These are phyloP conservation scores for Solanum chiquidenum DNA, from an alignment of 257 asterid species.

Conservation along the genomic window DNA sequence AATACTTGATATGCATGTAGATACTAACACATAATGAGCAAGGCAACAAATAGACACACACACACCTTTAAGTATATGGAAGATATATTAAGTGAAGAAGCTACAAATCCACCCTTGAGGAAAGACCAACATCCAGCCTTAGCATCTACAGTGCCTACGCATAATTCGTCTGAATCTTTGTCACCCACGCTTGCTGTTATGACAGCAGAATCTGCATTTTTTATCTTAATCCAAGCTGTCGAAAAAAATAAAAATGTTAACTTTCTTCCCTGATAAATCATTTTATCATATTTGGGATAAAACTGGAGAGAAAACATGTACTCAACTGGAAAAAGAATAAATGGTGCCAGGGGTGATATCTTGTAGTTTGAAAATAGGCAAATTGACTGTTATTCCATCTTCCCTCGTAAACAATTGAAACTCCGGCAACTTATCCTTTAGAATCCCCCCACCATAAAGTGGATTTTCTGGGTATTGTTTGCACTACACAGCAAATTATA, in stretches of 20 bases:
- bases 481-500: slow-evolving; percentile 25
- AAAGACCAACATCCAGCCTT: slow-evolving; percentile 62
- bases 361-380: slow-evolving; percentile 21
- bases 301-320: not conserved
- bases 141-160: slow-evolving; percentile 62
- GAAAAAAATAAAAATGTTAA: not conserved
- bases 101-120: slow-evolving; percentile 67
- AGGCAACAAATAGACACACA: not conserved
- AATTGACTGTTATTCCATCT: slow-evolving; percentile 5
- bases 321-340: slow-evolving; percentile 64
- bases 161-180: slow-evolving; percentile 16
- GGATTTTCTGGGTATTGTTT: slow-evolving; percentile 45
- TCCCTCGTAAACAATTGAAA: not conserved
- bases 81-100: slow-evolving; percentile 31
- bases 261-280: not conserved
- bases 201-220: slow-evolving; percentile 20
- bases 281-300: not conserved
- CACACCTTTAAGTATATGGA: slow-evolving; percentile 22
- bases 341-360: slow-evolving; percentile 27
- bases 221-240: slow-evolving; percentile 59
- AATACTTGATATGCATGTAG: not conserved
- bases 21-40: not conserved
- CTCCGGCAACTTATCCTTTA: slow-evolving; percentile 20
- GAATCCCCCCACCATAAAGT: slow-evolving; percentile 63
- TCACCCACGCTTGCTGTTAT: slow-evolving; percentile 35